Base-by-base conservation (phyloP, 108 stramenopile genomes). In the Mediolabrus comicus region DNA sequence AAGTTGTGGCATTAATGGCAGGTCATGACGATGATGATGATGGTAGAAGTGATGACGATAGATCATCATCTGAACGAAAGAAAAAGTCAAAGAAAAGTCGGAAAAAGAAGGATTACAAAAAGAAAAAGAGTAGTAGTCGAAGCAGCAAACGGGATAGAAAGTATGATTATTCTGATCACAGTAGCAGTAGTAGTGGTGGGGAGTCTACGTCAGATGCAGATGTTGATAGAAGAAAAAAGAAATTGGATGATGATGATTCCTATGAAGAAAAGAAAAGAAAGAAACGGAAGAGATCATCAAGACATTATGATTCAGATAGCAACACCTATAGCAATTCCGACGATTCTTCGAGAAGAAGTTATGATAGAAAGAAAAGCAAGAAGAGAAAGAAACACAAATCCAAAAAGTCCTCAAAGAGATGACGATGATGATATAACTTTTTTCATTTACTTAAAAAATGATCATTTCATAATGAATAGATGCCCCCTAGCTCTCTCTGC, bases 1-100 rank as follows among this genome's bases (percentile, higher is more conserved):
- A 83, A 12, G 83, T 83, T 8, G 83, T 83, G 12, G 83, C 83
- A 1, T 55, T 83, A 3, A 83, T 83, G 83, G 75, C 71, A 55
- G 75, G 59, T 6, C 53, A 80, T 41, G 67, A 78, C 34, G 51
- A 52, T 19, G 38, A 38, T 36, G 54, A 58, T 16, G 54, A 58
- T 16, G 71, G 54, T 25, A 22, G 26, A 22, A 62, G 62, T 38
- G 62, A 58, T 68, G 32, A 46, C 27, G 43, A 72, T 8, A 39
- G 36, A 3, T 22, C 46, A 49, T 49, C 46, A 49, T 33, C 32
- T 36, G 25, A 62, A 31, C 64, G 38, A 7, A 72, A 64, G 31
- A 79, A 83, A 62, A 62, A 58, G 33, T 70, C 58, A 41, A 62
- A 61, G 28, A 60, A 77, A 16, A 57, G 32, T 13, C 16, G 53